Evolutionary conservation across 768 basidiomycete genomes (phyloP).

Genomic region (Boletus vermiculosoides): DNA sequence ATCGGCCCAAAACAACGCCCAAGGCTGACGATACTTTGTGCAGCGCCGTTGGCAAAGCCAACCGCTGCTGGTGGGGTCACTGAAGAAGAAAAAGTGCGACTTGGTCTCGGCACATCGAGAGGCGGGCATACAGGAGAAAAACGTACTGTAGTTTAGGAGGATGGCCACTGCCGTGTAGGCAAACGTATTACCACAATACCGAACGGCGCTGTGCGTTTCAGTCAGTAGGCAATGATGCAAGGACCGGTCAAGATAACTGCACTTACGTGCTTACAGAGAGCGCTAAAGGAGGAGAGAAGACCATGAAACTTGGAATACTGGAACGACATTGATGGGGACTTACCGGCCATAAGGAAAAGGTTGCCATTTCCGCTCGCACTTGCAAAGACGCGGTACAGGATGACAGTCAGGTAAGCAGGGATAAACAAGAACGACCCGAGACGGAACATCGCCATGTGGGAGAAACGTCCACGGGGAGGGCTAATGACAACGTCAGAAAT

Average conservation of each 20-base stretch:
- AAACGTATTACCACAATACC: constrained; percentile 88
- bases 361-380: constrained; percentile 69
- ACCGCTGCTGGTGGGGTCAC: constrained; percentile 91
- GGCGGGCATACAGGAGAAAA: background rate
- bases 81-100: constrained; percentile 25
- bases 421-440: constrained; percentile 84
- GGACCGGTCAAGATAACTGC: background rate
- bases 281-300: constrained; percentile 39
- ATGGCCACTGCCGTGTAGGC: constrained; percentile 90
- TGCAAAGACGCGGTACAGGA: constrained; percentile 71
- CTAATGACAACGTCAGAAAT: constrained; percentile 36
- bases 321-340: constrained; percentile 24
- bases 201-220: constrained; percentile 57
- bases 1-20: constrained; percentile 90
- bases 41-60: constrained; percentile 92
- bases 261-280: constrained; percentile 80
- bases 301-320: background rate
- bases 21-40: constrained; percentile 92
- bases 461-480: constrained; percentile 79
- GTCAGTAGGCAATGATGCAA: background rate
- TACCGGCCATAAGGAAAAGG: constrained; percentile 77
- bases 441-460: constrained; percentile 87
- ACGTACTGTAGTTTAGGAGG: constrained; percentile 78
- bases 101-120: background rate
- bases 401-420: constrained; percentile 82